Conservation (phyloP, 2,329 filamentous ascomycete genomes). For the Hypoxylon sp. region DNA sequence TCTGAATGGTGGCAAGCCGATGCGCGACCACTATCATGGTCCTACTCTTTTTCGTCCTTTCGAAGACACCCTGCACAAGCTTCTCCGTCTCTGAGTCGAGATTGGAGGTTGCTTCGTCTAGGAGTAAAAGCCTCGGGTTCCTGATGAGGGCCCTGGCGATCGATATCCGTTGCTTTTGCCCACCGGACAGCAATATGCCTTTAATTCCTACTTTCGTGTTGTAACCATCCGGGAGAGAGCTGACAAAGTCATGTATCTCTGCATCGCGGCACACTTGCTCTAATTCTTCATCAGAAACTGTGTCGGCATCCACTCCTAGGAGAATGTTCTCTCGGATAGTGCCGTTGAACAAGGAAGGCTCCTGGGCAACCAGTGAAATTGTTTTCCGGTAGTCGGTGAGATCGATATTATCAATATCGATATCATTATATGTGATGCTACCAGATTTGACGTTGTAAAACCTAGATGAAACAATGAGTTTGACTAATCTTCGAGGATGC, state of each 20-base stretch:
- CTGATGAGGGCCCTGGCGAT: slow-evolving; percentile 79
- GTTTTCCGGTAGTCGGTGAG: slow-evolving; percentile 73
- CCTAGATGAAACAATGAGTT: slow-evolving; percentile 44
- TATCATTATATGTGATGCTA: slow-evolving; percentile 73
- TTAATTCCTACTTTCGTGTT: slow-evolving; percentile 77
- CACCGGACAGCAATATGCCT: slow-evolving; percentile 76
- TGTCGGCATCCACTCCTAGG: slow-evolving; percentile 71
- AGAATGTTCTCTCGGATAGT: slow-evolving; percentile 75
- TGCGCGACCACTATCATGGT: slow-evolving; percentile 85
- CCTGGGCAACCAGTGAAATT: slow-evolving; percentile 81
- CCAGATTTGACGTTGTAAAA: slow-evolving; percentile 80
- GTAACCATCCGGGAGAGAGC: slow-evolving; percentile 77
- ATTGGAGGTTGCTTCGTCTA: slow-evolving; percentile 81
- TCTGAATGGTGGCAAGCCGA: slow-evolving; percentile 81
- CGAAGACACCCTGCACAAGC: slow-evolving; percentile 75
- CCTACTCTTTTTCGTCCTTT: slow-evolving; percentile 71
- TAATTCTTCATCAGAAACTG: slow-evolving; percentile 66
- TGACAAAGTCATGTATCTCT: slow-evolving; percentile 79
- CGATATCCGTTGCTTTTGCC: slow-evolving; percentile 80
- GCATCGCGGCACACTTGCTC: slow-evolving; percentile 71
- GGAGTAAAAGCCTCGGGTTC: slow-evolving; percentile 73
- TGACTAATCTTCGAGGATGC: background rate
- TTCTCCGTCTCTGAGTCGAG: slow-evolving; percentile 72
- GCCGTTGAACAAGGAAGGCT: slow-evolving; percentile 79
- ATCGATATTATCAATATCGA: slow-evolving; percentile 71